Conservation (phyloP, 1,284 basidiomycete genomes). For the Ganoderma meredithae region DNA sequence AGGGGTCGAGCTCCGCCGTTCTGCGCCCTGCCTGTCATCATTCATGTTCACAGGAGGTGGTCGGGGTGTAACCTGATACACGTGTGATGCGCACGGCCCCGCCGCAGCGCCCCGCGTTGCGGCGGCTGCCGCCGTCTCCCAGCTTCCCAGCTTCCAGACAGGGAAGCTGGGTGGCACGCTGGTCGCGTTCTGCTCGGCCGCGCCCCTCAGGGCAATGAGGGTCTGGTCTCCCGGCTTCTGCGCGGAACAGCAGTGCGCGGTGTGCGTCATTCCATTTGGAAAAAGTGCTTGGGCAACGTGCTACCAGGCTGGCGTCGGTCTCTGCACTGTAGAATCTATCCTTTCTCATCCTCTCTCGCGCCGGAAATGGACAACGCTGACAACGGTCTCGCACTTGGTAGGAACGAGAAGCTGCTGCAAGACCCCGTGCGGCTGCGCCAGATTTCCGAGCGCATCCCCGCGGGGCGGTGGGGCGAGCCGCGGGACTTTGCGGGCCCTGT, state of each 20-base stretch:
- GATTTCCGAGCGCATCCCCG: constrained; percentile 94
- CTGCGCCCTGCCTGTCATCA: neutral
- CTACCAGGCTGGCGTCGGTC: neutral
- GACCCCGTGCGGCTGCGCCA: constrained; percentile 83
- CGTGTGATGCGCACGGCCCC: constrained; percentile 46
- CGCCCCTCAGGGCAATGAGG: neutral
- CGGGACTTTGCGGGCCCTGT: constrained; percentile 90
- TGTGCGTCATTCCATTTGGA: neutral
- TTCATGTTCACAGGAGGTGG: constrained; percentile 1
- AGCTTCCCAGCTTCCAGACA: neutral
- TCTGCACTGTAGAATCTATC: neutral
- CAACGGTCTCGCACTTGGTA: constrained; percentile 34
- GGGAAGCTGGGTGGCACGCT: neutral
- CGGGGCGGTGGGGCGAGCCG: constrained; percentile 89
- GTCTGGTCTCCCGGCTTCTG: neutral
- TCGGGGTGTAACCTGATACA: constrained; percentile 12
- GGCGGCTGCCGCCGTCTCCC: neutral
- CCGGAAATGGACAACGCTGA: neutral
- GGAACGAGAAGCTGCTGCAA: constrained; percentile 81
- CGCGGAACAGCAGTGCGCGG: neutral
- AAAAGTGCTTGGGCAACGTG: no score
- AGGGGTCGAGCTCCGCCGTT: neutral
- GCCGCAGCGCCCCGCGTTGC: constrained; percentile 12
- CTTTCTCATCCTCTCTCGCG: neutral
- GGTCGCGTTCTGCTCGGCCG: constrained; percentile 1